Base-by-base conservation (phyloP, 2,329 filamentous ascomycete species). In the Claviceps maximensis region DNA sequence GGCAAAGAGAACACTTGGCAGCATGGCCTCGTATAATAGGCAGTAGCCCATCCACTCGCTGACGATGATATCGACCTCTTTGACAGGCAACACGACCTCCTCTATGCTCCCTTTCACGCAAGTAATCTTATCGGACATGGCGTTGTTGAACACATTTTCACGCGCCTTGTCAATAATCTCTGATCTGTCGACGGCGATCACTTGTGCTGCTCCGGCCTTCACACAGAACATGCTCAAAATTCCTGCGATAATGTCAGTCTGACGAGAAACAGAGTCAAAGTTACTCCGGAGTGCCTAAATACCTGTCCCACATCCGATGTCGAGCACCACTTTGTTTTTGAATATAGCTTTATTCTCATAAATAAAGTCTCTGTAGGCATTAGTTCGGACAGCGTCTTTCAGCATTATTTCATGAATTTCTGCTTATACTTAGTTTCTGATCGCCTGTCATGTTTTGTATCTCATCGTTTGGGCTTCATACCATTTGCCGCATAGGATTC, bases 1-100 rank as follows among this genome's bases (percentile, higher is more conserved):
- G 45, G 91, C 91, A 63, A 82, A 91, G 50, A 97, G 77, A 23
- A 97, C 88, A 49, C 88, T 94, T 58, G 93, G 89, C 29, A 97
- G 81, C 90, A 97, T 97, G 53, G 89, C 89, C 70, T 97, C 90
- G 67, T 94, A 97, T 6, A 96, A 77, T 19, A 96, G 77, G 58
- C 84, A 87, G 66, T 97, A 97, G 31, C 90, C 90, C 90, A 97
- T 97, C 90, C 90, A 97, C 68, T 97, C 90, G 55, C 87, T 94
- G 56, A 97, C 84, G 64, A 97, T 95, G 62, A 97, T 85, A 69
- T 97, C 91, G 47, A 96, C 90, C 63, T 90, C 75, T 52, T 82
- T 75, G 8, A 91, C 84, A 1, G 87, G 89, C 23, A 89, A 76
- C 53, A 71, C 75, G 53, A 95, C 86, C 59, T 96, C 89, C 67